Conservation (phyloP, 75 land plant genomes). For the Cunninghamia lanceolata region DNA sequence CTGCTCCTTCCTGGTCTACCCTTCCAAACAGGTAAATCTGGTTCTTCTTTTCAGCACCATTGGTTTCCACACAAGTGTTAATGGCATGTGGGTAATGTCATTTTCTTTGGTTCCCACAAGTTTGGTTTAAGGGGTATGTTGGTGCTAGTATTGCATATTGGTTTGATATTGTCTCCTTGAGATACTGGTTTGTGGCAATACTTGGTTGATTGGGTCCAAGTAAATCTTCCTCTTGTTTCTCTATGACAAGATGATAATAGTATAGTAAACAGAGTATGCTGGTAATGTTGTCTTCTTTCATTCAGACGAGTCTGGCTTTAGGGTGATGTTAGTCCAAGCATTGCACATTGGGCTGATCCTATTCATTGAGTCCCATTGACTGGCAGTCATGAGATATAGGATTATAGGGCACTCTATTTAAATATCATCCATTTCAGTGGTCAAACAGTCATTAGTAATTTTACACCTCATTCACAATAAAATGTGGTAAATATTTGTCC, state of each 20-base stretch:
- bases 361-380: too few relatives aligned
- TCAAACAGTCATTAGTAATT: too few relatives aligned
- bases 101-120: neutral
- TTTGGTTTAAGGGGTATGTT: neutral
- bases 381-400: too few relatives aligned
- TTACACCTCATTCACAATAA: too few relatives aligned
- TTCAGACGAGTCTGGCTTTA: neutral
- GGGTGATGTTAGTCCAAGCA: neutral
- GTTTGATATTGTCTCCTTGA: too few relatives aligned
- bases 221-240: neutral
- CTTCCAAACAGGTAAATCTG: conserved; percentile 57
- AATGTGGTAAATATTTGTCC: too few relatives aligned
- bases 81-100: neutral
- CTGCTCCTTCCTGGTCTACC: conserved; percentile 84
- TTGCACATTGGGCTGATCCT: neutral
- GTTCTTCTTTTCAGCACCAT: neutral
- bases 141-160: neutral
- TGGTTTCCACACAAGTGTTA: neutral
- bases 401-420: too few relatives aligned
- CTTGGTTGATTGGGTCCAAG: too few relatives aligned
- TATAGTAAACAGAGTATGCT: neutral
- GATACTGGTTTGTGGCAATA: too few relatives aligned
- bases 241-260: too few relatives aligned
- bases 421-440: too few relatives aligned
- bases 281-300: neutral